Percentiles rank a stretch among this genome's conserved stretches.
Conservation (phyloP, 2,329 filamentous ascomycete species). For the Helicocarpus griseus region DNA sequence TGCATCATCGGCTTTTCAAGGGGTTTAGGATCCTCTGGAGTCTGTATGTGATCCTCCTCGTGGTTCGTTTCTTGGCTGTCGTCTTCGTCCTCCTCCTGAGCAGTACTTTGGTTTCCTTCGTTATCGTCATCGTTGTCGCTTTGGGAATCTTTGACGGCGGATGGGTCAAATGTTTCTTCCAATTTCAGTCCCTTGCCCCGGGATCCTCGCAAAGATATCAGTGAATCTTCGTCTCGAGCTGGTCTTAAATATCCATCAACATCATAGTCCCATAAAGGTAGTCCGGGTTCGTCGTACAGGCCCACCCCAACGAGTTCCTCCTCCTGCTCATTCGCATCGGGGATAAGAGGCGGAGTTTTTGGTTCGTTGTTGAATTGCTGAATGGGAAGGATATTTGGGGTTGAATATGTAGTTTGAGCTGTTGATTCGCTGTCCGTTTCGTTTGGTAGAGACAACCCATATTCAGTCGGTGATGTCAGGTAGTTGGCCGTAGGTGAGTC, state of each 20-base stretch:
- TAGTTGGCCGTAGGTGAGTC: background rate
- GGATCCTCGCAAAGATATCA: constrained; percentile 42
- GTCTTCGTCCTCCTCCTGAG: background rate
- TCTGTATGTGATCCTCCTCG: background rate
- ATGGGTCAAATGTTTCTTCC: constrained; percentile 64
- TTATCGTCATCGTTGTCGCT: constrained; percentile 42
- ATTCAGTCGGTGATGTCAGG: background rate
- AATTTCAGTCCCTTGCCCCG: constrained; percentile 67
- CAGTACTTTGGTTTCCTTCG: background rate
- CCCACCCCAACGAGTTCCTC: constrained; percentile 76
- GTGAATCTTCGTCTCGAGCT: background rate
- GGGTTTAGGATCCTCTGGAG: background rate
- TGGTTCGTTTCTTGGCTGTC: background rate
- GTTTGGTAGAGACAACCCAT: background rate
- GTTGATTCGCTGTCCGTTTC: background rate
- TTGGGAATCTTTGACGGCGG: constrained; percentile 41
- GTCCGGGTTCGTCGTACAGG: constrained; percentile 60
- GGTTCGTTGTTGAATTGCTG: constrained; percentile 23
- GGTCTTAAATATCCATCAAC: background rate
- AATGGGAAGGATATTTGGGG: constrained; percentile 30
- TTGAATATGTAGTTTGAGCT: constrained; percentile 24
- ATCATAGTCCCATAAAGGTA: constrained; percentile 45
- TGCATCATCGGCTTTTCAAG: background rate
- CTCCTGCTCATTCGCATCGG: constrained; percentile 49
- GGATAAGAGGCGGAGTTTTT: constrained; percentile 24